Base-by-base conservation (phyloP, 495 filamentous ascomycete genomes). In the Pyrenula massariospora region DNA sequence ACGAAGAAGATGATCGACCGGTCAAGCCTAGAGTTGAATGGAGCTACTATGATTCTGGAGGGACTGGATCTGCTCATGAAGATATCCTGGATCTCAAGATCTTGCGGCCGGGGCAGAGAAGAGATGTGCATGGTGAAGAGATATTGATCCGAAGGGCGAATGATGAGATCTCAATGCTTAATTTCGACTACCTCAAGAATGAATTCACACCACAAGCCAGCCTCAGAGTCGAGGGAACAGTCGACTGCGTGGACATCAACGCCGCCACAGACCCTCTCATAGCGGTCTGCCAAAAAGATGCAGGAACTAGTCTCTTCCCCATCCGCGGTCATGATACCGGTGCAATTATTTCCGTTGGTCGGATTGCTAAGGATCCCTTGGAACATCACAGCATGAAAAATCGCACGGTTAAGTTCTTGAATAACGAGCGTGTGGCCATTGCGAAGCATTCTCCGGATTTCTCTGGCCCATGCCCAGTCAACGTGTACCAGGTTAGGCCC, bases 31-130 rank as follows among this genome's bases (percentile, higher is more conserved):
- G 31, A 42, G 31, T 42, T 15, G 57, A 64, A 25, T 85, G 79
- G 77, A 60, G 77, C 51, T 66, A 72, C 0, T 84, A 82, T 60
- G 74, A 77, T 57, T 74, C 80, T 48, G 56, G 74, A 24, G 69
- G 76, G 2, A 65, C 73, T 54, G 60, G 65, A 10, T 81, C 78
- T 58, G 84, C 82, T n/a, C 70, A 71, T 54, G 84, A 86, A 60
- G 84, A 88, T 66, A 79, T 87, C 50, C 80, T 77, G 31, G 70
- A 75, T 12, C 23, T 86, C 12, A 77, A 80, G 62, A 59, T 86
- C 0, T 59, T 87, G 23, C 59, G 66, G 12, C 66, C 75, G 2
- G 59, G 69, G 11, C 73, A 78, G 53, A 58, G 54, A 52, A 53
- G 73, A 15, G 61, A 61, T 15, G 55, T 59, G 47, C 68, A 65